These are phyloP conservation scores for Picea glauca DNA, from an alignment of 75 land plant genomes.

Conservation along the genomic window DNA sequence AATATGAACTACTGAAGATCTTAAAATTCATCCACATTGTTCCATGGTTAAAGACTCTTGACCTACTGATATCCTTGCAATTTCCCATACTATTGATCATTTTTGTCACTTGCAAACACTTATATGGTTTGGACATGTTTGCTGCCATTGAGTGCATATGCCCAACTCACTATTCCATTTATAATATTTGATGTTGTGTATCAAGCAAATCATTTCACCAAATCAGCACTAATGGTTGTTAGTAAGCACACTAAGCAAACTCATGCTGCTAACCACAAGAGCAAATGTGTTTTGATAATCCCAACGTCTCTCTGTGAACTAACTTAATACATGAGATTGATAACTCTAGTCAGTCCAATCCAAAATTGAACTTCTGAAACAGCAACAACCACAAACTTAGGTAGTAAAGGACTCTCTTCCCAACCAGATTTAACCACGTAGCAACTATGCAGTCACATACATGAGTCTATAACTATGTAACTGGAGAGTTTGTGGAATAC, in stretches of 20 bases:
- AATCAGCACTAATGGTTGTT: background rate
- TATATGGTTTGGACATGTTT: background rate
- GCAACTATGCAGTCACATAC: too few species aligned
- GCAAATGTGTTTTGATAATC: too few species aligned
- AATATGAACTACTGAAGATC: too few species aligned
- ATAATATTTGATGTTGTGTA: background rate
- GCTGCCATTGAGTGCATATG: background rate
- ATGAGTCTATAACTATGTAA: background rate
- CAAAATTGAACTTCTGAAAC: background rate
- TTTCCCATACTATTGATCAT: background rate
- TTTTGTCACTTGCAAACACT: background rate
- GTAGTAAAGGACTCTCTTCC: background rate
- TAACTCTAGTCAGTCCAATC: background rate
- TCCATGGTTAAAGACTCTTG: background rate
- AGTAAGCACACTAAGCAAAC: background rate
- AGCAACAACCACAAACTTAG: background rate
- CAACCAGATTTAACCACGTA: background rate
- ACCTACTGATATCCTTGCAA: background rate
- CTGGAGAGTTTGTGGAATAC: background rate
- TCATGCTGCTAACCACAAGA: too few species aligned
- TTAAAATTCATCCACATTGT: background rate
- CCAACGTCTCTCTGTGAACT: too few species aligned
- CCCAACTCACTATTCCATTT: background rate
- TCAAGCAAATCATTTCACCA: background rate
- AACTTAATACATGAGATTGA: background rate